Conservation (phyloP, 78 protist genomes). For the Planoprotostelium fungivorum region DNA sequence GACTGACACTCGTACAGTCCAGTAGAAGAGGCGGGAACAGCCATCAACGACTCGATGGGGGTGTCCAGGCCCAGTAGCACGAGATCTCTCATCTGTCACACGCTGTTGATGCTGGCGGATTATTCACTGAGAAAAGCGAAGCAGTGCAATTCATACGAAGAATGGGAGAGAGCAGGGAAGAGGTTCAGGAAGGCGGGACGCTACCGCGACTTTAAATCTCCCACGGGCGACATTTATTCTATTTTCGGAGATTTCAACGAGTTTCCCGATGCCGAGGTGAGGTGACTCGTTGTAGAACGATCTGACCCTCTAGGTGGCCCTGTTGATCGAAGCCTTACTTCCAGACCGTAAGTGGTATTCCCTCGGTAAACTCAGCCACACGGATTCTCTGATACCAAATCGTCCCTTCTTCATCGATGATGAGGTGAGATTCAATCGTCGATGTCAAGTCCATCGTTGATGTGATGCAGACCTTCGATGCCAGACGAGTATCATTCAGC, state of each 20-base stretch:
- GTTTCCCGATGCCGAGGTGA: neutral
- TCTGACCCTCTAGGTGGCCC: neutral
- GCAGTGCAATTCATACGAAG: neutral
- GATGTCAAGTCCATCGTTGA: neutral
- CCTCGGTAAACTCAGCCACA: neutral
- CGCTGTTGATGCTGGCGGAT: neutral
- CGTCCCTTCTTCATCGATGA: neutral
- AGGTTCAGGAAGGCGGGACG: neutral
- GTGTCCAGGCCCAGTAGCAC: neutral
- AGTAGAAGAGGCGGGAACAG: neutral
- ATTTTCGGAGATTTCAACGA: neutral
- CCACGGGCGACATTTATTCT: neutral
- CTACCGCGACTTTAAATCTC: neutral
- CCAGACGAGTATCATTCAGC: neutral
- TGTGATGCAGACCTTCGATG: neutral
- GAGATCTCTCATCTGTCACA: neutral
- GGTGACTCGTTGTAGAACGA: neutral
- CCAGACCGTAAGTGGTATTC: neutral
- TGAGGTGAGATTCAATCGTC: neutral
- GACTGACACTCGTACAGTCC: neutral
- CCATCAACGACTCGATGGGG: neutral
- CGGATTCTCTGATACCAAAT: neutral
- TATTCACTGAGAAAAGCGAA: neutral
- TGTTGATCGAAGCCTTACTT: neutral
- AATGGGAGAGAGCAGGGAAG: neutral